Percentiles rank a stretch among this genome's conserved stretches.
These are phyloP conservation scores for Suillus occidentalis DNA, from an alignment of 768 basidiomycete genomes.

Conservation along the genomic window DNA sequence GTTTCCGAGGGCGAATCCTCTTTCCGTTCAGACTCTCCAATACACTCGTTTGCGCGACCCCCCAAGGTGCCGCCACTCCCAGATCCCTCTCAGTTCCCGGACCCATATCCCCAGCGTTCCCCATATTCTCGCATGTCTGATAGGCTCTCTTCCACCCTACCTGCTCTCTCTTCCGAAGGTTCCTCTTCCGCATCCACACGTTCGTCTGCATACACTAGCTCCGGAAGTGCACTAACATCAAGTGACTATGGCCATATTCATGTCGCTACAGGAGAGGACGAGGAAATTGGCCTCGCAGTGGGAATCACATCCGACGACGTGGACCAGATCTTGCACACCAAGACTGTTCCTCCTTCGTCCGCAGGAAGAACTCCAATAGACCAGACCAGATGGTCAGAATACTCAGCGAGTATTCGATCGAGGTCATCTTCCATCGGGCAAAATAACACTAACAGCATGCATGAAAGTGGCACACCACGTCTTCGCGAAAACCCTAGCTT, in stretches of 20 bases:
- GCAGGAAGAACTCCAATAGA: conserved; percentile 57
- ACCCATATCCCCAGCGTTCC: conserved; percentile 65
- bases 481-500: conserved; percentile 70
- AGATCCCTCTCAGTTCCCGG: conserved; percentile 69
- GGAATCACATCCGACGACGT: conserved; percentile 69
- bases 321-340: conserved; percentile 58
- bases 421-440: conserved; percentile 68
- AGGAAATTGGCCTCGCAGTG: conserved; percentile 50
- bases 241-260: conserved; percentile 66
- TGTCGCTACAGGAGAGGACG: conserved; percentile 60
- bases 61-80: conserved; percentile 49
- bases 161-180: conserved; percentile 67
- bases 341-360: conserved; percentile 44
- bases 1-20: conserved; percentile 42
- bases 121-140: conserved; percentile 42
- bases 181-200: conserved; percentile 72
- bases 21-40: conserved; percentile 36
- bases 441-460: conserved; percentile 38
- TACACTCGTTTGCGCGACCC: conserved; percentile 40
- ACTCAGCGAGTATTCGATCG: conserved; percentile 62
- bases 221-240: conserved; percentile 62
- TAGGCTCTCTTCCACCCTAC: conserved; percentile 40
- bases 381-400: conserved; percentile 74
- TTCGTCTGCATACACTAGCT: conserved; percentile 77
- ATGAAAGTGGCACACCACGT: conserved; percentile 43